Base-by-base conservation (phyloP, 2,329 filamentous ascomycete genomes). In the Tolypocladium paradoxum region DNA sequence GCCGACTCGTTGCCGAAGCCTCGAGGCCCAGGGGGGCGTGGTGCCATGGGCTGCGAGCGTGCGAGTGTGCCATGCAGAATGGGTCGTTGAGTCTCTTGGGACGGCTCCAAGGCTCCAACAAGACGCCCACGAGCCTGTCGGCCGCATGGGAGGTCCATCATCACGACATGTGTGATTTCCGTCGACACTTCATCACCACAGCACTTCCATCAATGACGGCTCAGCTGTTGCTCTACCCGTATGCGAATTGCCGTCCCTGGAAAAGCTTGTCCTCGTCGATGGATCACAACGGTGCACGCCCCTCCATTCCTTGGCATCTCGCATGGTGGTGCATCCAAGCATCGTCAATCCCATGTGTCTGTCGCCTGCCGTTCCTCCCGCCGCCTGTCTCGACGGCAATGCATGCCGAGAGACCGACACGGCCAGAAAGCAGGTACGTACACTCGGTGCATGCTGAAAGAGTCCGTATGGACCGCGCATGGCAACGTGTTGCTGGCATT, bases 1-100 rank as follows among this genome's bases (percentile, higher is more conserved):
- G 51, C 51, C 55, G 52, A 57, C 53, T 20, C 45, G 53, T 31
- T 51, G 50, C 55, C 55, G 51, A 55, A 49, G 51, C 46, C 33
- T n/a, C 29, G 29, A 31, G 11, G 31, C 16, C 18, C 12, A 22
- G 12, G 27, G 24, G 48, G 47, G 51, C 27, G 51, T 43, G 46
- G 12, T 45, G 51, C 47, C 47, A 22, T 20, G 36, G 24, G 22
- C 43, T n/a, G 27, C 40, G 27, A 45, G n/a, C n/a, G n/a, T 45
- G 40, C 43, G 43, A 46, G 43, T n/a, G n/a, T n/a, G n/a, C n/a
- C n/a, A n/a, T n/a, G n/a, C n/a, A n/a, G n/a, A n/a, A n/a, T n/a
- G n/a, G n/a, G n/a, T n/a, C n/a, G n/a, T n/a, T n/a, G n/a, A n/a
- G n/a, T n/a, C 29, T 5, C 2, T 33, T 33, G 31, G 31, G 31